Evolutionary conservation across 805 yeast genomes (phyloP), one percentile per base, ranked within the genome.

Genomic region (Torulaspora indica): DNA sequence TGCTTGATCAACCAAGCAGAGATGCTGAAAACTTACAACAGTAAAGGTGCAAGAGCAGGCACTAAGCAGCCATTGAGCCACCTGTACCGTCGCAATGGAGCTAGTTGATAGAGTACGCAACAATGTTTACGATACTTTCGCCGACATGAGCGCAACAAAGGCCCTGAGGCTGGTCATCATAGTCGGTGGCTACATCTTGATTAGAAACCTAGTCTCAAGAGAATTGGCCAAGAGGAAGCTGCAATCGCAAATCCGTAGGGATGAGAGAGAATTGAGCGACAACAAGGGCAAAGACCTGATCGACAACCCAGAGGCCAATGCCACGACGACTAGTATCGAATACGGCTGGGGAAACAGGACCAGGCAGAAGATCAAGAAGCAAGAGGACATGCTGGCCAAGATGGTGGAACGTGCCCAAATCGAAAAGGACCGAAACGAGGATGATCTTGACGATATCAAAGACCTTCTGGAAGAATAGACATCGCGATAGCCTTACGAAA

Each of bases 321-420:
- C 60, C 23, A 56, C 61, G 28, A 72, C 68, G 24, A 63, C 70
- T 38, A 61, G 69, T 34, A 67, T 68, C 32, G 45, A 48, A 9
- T 84, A 84, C 70, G 91, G 93, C 23, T 84, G 89, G 88, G 93
- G 93, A 43, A 85, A 84, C 61, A 74, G 74, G 57, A 83, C 90
- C 5, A 76, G 90, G 69, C 70, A 71, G 51, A 72, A 71, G 46
- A 78, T 77, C 33, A 75, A 77, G 61, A 69, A 70, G 47, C 79
- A 79, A 54, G 76, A 80, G 54, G 69, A 76, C 44, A 51, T 74
- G 12, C 67, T 83, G 32, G 78, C 79, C 54, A 74, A 77, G 39
- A 63, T 67, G 53, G 49, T 68, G 58, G 64, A 66, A 60, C 63
- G 76, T 62, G 63, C 71, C 10, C 68, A 69, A 42, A 51, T 54